Base-by-base conservation (phyloP, 495 filamentous ascomycete genomes). In the Cenococcum geophilum region DNA sequence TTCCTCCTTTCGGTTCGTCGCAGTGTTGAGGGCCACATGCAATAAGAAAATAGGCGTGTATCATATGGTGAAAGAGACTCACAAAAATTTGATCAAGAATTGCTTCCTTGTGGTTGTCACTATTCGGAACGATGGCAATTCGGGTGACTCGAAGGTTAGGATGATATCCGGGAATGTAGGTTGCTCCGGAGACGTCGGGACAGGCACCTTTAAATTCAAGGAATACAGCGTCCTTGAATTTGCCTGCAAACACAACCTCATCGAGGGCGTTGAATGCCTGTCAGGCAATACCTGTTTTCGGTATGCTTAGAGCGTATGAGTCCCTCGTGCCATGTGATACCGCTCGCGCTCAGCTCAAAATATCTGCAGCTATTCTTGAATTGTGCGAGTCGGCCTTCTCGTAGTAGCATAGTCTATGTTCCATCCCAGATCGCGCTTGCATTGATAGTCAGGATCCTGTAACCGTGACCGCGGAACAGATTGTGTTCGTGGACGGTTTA, bases 41-140 rank as follows among this genome's bases (percentile, higher is more conserved):
- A 45, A 65, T 34, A 5, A 70, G 57, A 27, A 70, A 68, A 60
- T 63, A 70, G 14, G 59, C 62, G 42, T 70, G 68, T n/a, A 70
- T 68, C 68, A 70, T 70, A 32, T 70, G 68, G 43, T 70, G 68
- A 14, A 70, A 53, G 23, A 70, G 54, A 34, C 14, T 57, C n/a
- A 62, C 66, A 8, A 70, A 1, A 16, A 68, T 59, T 10, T 49
- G 34, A 20, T 57, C 51, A 1, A 48, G 40, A 4, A 22, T 32
- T 5, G 40, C 57, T 34, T 42, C 35, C 11, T 47, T 36, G 32
- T 53, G 65, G 32, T 63, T 25, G 12, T 51, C 40, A 5, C n/a
- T 18, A 45, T 68, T 67, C 10, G 68, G 45, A 9, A 67, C 25
- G 25, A 68, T 68, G 10, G 58, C 54, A 14, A 63, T 55, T 8